These are phyloP conservation scores for Flueggea neowawraea DNA, from an alignment of 441 rosid species.

Conservation along the genomic window DNA sequence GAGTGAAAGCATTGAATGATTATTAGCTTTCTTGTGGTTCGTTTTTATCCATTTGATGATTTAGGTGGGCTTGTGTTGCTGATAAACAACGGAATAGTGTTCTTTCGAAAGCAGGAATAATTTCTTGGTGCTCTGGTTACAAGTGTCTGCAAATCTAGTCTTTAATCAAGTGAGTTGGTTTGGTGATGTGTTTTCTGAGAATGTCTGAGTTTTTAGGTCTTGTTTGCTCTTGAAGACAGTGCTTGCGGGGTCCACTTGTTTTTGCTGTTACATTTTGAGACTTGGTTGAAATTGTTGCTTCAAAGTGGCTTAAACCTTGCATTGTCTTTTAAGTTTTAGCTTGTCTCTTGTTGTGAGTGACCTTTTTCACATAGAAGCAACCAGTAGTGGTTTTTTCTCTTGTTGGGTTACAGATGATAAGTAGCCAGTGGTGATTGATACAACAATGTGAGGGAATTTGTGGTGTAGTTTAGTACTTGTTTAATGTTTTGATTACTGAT, in stretches of 20 bases:
- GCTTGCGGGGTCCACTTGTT: slow-evolving; percentile 5
- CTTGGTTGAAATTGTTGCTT: slow-evolving; percentile 15
- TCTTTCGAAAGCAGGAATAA: slow-evolving; percentile 21
- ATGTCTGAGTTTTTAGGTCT: slow-evolving; percentile 5
- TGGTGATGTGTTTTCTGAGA: neutral
- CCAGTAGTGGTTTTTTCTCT: too few relatives aligned
- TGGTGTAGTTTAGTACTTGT: too few relatives aligned
- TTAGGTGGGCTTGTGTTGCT: slow-evolving; percentile 22
- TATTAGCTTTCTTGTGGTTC: slow-evolving; percentile 27
- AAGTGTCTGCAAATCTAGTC: slow-evolving; percentile 11
- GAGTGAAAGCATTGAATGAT: too few relatives aligned
- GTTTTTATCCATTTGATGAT: slow-evolving; percentile 31
- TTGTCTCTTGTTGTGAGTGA: too few relatives aligned
- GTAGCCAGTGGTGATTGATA: too few relatives aligned
- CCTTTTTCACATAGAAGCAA: too few relatives aligned
- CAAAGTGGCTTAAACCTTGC: slow-evolving; percentile 3
- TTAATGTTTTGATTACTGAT: too few relatives aligned
- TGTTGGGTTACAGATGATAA: too few relatives aligned
- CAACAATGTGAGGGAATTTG: too few relatives aligned
- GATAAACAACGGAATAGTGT: neutral
- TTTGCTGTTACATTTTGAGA: slow-evolving; percentile 11
- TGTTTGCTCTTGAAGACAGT: slow-evolving; percentile 14
- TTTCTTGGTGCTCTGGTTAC: slow-evolving; percentile 15
- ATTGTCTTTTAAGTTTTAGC: slow-evolving; percentile 9
- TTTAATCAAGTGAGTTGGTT: slow-evolving; percentile 20